Evolutionary conservation across 768 basidiomycete genomes (phyloP), one percentile per base, ranked within the genome.

Genomic region (Candolleomyces eurysporus): DNA sequence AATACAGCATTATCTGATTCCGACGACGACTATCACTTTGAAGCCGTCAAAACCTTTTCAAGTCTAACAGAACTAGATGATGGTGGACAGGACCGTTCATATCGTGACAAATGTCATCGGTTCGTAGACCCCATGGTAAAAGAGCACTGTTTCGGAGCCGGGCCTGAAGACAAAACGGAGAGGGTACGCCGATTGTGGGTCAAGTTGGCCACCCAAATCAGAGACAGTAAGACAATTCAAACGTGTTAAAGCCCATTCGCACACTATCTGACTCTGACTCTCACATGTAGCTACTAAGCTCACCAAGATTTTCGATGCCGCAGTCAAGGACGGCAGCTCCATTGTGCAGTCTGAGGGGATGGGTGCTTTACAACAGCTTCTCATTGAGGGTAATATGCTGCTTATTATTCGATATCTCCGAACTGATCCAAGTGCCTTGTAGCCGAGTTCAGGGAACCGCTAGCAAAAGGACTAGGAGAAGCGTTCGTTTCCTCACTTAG

Each of bases 331-430:
- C 17, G 16, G 14, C 6, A n/a, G n/a, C 52, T 10, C 32, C 16
- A 16, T 8, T 17, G 52, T 39, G 21, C 30, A 31, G 32, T 9
- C 13, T 3, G 52, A 13, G 8, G 32, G 30, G 11, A 11, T 54
- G 16, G 13, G 8, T 11, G 17, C 8, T 1, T 31, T 54, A 30
- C 31, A 39, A n/a, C 11, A 14, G 17, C 32, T 54, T 54, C 52
- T 54, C 8, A 39, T 16, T 14, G 32, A 54, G 13, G 32, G 52
- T 54, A 21, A 51, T n/a, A n/a, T n/a, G n/a, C n/a, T n/a, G n/a
- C n/a, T n/a, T n/a, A n/a, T n/a, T n/a, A 93, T 59, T 97, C 98
- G 4, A 26, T 26, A 26, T 26, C 26, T 26, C 4, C 26, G 4
- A 26, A 26, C 4, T 26, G 26, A 46, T 21, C 7, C 62, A 89